A percentile compares a stretch with the other conserved stretches of the same genome.
phyloP scores from a whole-genome alignment of 225 moss, liverwort and hornwort species.

The Marchantia paleacea region DNA sequence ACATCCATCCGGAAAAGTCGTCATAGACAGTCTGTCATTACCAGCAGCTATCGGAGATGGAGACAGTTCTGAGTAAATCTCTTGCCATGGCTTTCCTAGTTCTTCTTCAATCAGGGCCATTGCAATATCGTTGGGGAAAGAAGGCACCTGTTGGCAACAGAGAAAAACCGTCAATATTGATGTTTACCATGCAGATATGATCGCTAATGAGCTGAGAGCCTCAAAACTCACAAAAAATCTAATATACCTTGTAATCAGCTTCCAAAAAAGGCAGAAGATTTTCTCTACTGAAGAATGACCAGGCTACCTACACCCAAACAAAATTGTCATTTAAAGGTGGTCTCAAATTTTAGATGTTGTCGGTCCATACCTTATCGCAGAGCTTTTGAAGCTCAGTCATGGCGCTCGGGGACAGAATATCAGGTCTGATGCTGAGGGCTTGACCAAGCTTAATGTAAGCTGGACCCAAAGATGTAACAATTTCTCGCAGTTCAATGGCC shows the following conservation, averaged over 20 bases:
- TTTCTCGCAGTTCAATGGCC: slow-evolving; percentile 93
- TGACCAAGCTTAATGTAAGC: slow-evolving; percentile 99
- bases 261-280: no score
- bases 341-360: no score
- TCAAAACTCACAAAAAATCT: background rate
- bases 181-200: no score
- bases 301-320: no score
- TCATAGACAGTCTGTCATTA: slow-evolving; percentile 9
- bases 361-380: slow-evolving; percentile 76
- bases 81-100: slow-evolving; percentile 87
- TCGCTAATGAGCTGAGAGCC: background rate
- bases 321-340: no score
- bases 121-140: slow-evolving; percentile 82
- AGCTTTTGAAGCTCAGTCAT: slow-evolving; percentile 99
- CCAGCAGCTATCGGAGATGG: slow-evolving; percentile 97
- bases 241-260: no score
- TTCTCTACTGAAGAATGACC: no score
- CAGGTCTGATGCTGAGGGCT: slow-evolving; percentile 94
- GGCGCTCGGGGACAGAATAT: slow-evolving; percentile 92
- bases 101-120: slow-evolving; percentile 88
- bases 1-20: background rate
- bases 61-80: slow-evolving; percentile 82
- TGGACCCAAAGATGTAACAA: slow-evolving; percentile 95
- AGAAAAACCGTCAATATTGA: no score
- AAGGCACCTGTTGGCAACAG: slow-evolving; percentile 65